Conservation (phyloP, 2,329 filamentous ascomycete genomes). For the Macroventuria anomochaeta region DNA sequence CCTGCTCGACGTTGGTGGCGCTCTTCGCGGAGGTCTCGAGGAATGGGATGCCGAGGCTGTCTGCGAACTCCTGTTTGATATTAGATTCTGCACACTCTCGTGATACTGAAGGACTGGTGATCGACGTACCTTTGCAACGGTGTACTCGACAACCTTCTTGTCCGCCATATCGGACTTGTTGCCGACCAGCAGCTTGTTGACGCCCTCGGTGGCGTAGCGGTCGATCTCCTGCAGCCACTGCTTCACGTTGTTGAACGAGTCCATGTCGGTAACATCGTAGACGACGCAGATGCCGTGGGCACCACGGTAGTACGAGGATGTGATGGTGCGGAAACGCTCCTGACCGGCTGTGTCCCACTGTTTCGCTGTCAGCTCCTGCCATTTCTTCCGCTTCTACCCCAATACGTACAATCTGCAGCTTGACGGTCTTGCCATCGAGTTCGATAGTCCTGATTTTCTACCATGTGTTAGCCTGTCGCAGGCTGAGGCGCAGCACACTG, state of each 20-base stretch:
- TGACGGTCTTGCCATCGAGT: constrained; percentile 99
- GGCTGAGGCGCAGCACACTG: constrained; percentile 35
- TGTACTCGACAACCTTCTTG: constrained; percentile 99
- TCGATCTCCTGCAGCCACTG: constrained; percentile 99
- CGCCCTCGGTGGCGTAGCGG: constrained; percentile 97
- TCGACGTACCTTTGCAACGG: constrained; percentile 87
- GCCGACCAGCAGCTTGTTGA: constrained; percentile 98
- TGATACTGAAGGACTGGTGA: not conserved
- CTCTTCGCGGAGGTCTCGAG: constrained; percentile 99
- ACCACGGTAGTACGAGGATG: constrained; percentile 98
- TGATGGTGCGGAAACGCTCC: constrained; percentile 99
- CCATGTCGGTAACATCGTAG: constrained; percentile 99
- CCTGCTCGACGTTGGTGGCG: constrained; percentile 98
- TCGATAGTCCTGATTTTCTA: constrained; percentile 99
- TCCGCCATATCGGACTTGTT: constrained; percentile 99
- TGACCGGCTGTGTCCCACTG: constrained; percentile 99
- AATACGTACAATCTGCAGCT: constrained; percentile 81
- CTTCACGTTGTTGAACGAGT: constrained; percentile 99
- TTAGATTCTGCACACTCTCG: constrained; percentile 21
- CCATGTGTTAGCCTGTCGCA: constrained; percentile 31
- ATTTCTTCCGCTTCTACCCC: not conserved
- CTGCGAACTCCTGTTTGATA: constrained; percentile 83
- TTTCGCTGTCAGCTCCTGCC: constrained; percentile 28
- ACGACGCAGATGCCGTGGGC: constrained; percentile 99
- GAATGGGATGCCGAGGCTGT: constrained; percentile 98